These are phyloP conservation scores for Phytopythium delawarense DNA, from an alignment of 352 stramenopile species.

Conservation along the genomic window DNA sequence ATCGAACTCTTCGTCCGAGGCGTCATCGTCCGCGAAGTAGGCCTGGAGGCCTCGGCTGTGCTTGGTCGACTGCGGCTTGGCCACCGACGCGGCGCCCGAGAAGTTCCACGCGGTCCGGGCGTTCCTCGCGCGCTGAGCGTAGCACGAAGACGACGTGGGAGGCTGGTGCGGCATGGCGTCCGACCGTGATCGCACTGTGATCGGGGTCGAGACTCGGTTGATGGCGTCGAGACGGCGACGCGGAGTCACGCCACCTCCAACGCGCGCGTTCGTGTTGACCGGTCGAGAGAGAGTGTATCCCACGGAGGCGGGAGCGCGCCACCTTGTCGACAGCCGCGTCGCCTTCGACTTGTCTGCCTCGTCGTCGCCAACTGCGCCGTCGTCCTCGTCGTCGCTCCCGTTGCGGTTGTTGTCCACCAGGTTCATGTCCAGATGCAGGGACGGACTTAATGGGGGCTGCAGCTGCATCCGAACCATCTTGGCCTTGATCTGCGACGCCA, in stretches of 20 bases:
- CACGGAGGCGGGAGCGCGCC: conserved; percentile 4
- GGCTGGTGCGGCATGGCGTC: background rate
- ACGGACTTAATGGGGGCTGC: conserved; percentile 18
- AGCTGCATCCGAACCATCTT: conserved; percentile 55
- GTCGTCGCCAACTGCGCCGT: background rate
- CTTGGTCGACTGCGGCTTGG: conserved; percentile 7
- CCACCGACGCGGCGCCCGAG: conserved; percentile 2
- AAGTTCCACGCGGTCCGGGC: conserved; percentile 6
- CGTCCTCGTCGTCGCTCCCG: conserved; percentile 5
- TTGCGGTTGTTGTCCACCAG: conserved; percentile 25
- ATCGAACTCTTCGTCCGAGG: conserved; percentile 22
- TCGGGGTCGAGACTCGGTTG: background rate
- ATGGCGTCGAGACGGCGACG: conserved; percentile 2
- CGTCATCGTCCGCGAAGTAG: conserved; percentile 29
- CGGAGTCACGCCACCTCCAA: background rate
- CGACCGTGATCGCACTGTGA: background rate
- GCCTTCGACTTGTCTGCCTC: background rate
- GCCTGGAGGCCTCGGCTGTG: conserved; percentile 12
- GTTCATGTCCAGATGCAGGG: conserved; percentile 20
- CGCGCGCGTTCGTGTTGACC: background rate
- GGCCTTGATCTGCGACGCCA: conserved; percentile 56
- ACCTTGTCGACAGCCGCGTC: background rate
- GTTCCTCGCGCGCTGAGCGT: background rate
- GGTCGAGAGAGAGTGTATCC: background rate
- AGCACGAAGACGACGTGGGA: conserved; percentile 3